Base-by-base conservation (phyloP, 2,329 filamentous ascomycete genomes). In the Leptodontidium sp. region DNA sequence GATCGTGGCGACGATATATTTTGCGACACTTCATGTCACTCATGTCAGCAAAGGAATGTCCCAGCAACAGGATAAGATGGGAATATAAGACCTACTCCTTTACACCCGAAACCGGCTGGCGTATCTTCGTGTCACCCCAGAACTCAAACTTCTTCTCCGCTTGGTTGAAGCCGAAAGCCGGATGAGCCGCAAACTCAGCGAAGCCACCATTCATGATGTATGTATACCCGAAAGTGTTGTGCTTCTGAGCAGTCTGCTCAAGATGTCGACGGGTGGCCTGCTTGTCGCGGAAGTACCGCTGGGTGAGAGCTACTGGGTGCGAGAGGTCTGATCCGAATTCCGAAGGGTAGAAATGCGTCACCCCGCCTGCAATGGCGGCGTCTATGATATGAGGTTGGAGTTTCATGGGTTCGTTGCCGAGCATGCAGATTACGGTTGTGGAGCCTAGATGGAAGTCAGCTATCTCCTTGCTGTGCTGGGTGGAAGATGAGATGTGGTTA, bases 271-370 rank as follows among this genome's bases (percentile, higher is more conserved):
- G 49, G 21, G 49, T 50, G n/a, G 12, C 8, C n/a, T 50, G 49
- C 8, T 50, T 50, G 49, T 50, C 49, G 21, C 49, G 49, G 49
- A 50, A 50, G 21, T 50, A 50, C n/a, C 49, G 49, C 49, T 50
- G 49, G n/a, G 21, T 50, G 21, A 50, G n/a, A 4, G 49, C 49
- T 9, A 26, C 21, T 9, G 49, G 49, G 14, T 65, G 59, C 24
- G 61, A 52, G 57, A 71, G 53, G 59, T 80, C 75, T 8, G 78
- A 76, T 43, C 78, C 79, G 47, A 84, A 90, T 65, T 90, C 87
- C 4, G 84, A 85, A 1, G 87, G 87, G 52, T 90, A 81, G 78
- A 88, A 88, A 32, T 86, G 82, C 72, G 85, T 82, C 5, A 90
- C 86, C 11, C 86, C 85, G 0, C 86, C 87, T 26, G 82, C 82